Evolutionary conservation across 805 yeast species (phyloP).

Genomic region (Brettanomyces custersianus): DNA sequence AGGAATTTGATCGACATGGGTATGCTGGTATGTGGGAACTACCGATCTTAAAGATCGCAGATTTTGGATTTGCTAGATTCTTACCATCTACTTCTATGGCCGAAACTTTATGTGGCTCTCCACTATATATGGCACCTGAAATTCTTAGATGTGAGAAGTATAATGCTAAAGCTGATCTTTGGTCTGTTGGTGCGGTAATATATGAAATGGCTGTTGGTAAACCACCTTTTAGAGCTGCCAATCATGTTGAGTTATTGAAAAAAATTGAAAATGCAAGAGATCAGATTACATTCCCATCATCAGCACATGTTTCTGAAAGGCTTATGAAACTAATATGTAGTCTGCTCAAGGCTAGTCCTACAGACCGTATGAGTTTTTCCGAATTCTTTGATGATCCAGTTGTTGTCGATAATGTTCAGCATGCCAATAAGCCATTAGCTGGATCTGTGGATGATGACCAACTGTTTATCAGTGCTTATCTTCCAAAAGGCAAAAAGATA

Average conservation of each 20-base stretch:
- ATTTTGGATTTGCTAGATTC: conserved; percentile 94
- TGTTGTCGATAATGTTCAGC: conserved; percentile 37
- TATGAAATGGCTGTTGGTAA: conserved; percentile 95
- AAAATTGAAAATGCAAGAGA: conserved; percentile 80
- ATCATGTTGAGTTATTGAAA: conserved; percentile 82
- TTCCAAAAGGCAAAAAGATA: conserved; percentile 16
- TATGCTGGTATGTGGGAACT: conserved; percentile 80
- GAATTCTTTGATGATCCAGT: conserved; percentile 78
- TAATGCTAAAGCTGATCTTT: conserved; percentile 93
- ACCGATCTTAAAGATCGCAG: conserved; percentile 90
- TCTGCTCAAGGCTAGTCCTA: conserved; percentile 73
- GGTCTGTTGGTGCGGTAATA: conserved; percentile 97
- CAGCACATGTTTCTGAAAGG: conserved; percentile 54
- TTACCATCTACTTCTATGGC: conserved; percentile 91
- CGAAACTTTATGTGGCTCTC: conserved; percentile 95
- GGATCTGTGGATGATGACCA: conserved; percentile 67
- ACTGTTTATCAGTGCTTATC: conserved; percentile 77
- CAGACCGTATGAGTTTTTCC: conserved; percentile 77
- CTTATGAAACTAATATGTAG: conserved; percentile 65
- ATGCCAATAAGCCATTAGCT: conserved; percentile 50
- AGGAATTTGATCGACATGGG: conserved; percentile 45
- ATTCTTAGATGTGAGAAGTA: conserved; percentile 89
- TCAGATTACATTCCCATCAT: conserved; percentile 64
- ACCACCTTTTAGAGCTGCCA: conserved; percentile 92
- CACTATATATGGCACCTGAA: conserved; percentile 98